Evolutionary conservation across 78 protist genomes (phyloP), one percentile per base, ranked within the genome.

Genomic region (Emiliania huxleyi): DNA sequence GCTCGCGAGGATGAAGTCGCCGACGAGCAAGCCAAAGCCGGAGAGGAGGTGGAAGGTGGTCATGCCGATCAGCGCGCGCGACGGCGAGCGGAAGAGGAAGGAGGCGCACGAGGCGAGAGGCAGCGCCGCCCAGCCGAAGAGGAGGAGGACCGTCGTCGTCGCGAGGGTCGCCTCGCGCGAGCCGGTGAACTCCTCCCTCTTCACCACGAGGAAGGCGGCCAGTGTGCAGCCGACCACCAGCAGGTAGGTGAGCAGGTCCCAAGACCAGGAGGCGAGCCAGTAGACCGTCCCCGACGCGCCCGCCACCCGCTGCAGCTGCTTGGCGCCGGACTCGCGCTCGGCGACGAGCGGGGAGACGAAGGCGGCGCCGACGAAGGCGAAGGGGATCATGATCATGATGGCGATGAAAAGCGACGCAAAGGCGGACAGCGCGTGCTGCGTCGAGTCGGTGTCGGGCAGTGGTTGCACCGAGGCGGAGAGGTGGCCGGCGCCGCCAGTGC

Each of bases 231-330:
- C 4, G 35, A 22, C 23, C 5, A 93, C 83, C 45, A 90, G 18
- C 48, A 69, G 3, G 87, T 43, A 93, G 90, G 45, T 52, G 81
- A 93, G 69, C 40, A 69, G 5, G 90, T 95, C 97, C 91, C 87
- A 95, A 3, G 52, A 18, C 85, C 40, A 93, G 37, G 71, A 46
- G 84, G 71, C 3, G n/a, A 56, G n/a, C 95, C 95, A 95, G 46
- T 92, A 92, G n/a, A 43, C 2, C 25, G 56, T 35, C 11, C 81
- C 2, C 42, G 12, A 0, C 49, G 75, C 94, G 18, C 97, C 97
- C 5, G 89, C 3, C 25, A 96, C 90, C n/a, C 89, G 45, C 96
- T 96, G 97, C 42, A 93, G 33, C 73, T 93, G 95, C 69, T 94
- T 93, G 15, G 95, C 87, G 48, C 90, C 90, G 44, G 44, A 12